These are phyloP conservation scores for Eimeria falciformis DNA, from an alignment of 169 alveolate species.

Conservation along the genomic window DNA sequence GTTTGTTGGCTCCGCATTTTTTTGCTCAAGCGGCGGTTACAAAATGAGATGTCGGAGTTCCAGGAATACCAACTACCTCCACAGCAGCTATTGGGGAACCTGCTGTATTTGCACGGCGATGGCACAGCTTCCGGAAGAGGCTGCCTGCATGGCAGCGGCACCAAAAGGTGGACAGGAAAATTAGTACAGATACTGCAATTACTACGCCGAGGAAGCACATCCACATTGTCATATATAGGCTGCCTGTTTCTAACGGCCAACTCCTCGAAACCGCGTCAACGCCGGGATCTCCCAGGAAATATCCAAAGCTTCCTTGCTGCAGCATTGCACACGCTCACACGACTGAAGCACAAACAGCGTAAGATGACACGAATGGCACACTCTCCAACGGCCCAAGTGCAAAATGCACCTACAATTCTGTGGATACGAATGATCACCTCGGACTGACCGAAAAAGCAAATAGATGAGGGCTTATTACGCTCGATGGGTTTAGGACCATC, in stretches of 20 bases:
- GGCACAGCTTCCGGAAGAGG: slow-evolving; percentile 61
- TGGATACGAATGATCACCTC: not conserved
- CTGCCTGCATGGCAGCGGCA: slow-evolving; percentile 40
- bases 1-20: no score
- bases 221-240: slow-evolving; percentile 64
- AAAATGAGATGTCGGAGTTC: slow-evolving; percentile 1
- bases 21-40: slow-evolving; percentile 40
- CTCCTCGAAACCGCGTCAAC: not conserved
- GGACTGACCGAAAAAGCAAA: slow-evolving; percentile 50
- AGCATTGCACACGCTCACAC: slow-evolving; percentile 17
- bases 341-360: not conserved
- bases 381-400: not conserved
- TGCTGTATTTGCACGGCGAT: slow-evolving; percentile 25
- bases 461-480: slow-evolving; percentile 6
- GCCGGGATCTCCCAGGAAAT: not conserved
- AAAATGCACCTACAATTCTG: not conserved
- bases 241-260: not conserved
- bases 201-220: slow-evolving; percentile 50
- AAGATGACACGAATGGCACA: not conserved
- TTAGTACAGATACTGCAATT: slow-evolving; percentile 5
- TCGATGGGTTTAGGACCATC: slow-evolving; percentile 21
- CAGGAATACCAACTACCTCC: slow-evolving; percentile 30
- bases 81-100: slow-evolving; percentile 35
- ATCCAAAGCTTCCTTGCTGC: slow-evolving; percentile 44
- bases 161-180: slow-evolving; percentile 57